Conservation (phyloP, 2,329 filamentous ascomycete species). For the Ophiosphaerella herpotricha region DNA sequence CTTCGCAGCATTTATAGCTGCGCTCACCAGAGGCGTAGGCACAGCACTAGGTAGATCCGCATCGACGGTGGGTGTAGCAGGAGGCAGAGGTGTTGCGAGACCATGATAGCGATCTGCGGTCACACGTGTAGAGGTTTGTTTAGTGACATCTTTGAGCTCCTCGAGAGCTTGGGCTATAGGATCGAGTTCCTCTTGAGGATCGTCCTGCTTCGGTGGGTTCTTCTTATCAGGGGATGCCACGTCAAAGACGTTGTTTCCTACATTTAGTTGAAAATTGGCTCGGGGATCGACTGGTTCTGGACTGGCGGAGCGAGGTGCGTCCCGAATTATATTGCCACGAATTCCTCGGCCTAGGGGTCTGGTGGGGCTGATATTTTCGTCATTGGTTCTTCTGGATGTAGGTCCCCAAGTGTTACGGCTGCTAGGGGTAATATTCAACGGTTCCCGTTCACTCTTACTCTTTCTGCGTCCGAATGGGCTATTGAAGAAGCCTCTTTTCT, state of each 20-base stretch:
- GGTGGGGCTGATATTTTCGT: conserved; percentile 51
- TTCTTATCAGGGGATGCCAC: conserved; percentile 76
- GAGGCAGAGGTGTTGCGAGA: conserved; percentile 76
- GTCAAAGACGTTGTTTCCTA: conserved; percentile 95
- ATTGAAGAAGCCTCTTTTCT: conserved; percentile 87
- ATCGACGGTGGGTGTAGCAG: conserved; percentile 45
- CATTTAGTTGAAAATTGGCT: conserved; percentile 88
- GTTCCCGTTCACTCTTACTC: conserved; percentile 79
- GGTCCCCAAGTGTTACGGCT: conserved; percentile 61
- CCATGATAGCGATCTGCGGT: conserved; percentile 96
- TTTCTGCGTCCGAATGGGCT: conserved; percentile 87
- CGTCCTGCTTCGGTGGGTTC: conserved; percentile 50
- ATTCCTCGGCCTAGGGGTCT: conserved; percentile 42
- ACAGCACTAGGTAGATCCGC: conserved; percentile 48
- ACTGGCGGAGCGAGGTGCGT: conserved; percentile 47
- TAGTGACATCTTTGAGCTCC: conserved; percentile 85
- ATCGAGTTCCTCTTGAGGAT: conserved; percentile 68
- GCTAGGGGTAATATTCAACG: conserved; percentile 45
- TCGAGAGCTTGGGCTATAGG: conserved; percentile 92
- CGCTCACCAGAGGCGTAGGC: conserved; percentile 51
- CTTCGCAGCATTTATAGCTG: conserved; percentile 60
- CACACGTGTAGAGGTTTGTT: conserved; percentile 79
- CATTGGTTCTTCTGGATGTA: conserved; percentile 44
- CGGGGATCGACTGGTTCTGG: conserved; percentile 86
- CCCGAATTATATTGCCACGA: conserved; percentile 37